Percentiles rank a stretch among this genome's conserved stretches.
Evolutionary conservation across 305 asterid genomes (phyloP).

Genomic region (Solanum chacoense): DNA sequence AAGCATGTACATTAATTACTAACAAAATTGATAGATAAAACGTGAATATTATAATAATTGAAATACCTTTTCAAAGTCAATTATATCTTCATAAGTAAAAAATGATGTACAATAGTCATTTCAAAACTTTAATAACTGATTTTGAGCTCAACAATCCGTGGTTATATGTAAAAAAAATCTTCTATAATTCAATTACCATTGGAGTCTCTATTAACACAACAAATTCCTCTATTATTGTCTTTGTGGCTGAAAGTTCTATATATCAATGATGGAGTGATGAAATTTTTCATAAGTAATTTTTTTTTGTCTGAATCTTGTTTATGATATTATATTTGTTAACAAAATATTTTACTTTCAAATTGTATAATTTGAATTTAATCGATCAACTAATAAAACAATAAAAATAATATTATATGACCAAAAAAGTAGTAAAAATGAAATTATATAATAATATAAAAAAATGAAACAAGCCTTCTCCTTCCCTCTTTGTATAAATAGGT

Average conservation of each 20-base stretch:
- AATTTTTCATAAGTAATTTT: too few relatives aligned
- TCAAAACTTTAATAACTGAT: neutral
- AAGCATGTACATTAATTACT: neutral
- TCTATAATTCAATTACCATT: neutral
- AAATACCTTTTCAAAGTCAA: neutral
- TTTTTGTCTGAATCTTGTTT: neutral
- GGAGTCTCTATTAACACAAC: neutral
- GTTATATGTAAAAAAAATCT: too few relatives aligned
- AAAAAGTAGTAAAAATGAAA: neutral
- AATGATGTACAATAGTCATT: neutral
- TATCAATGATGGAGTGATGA: too few relatives aligned
- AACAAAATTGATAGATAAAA: neutral
- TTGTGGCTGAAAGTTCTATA: too few relatives aligned
- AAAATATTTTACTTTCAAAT: neutral
- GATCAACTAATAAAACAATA: too few relatives aligned
- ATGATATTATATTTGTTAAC: neutral
- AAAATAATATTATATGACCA: neutral
- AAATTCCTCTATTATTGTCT: neutral
- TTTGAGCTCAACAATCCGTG: neutral
- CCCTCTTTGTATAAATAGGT: neutral
- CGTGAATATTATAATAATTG: neutral
- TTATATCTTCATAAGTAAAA: neutral
- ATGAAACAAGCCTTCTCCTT: neutral
- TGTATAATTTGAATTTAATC: too few relatives aligned
- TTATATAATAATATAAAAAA: too few relatives aligned